A percentile compares a stretch with the other conserved stretches of the same genome.
Evolutionary conservation across 2,329 filamentous ascomycete species (phyloP).

Genomic region (Fusarium compactum): DNA sequence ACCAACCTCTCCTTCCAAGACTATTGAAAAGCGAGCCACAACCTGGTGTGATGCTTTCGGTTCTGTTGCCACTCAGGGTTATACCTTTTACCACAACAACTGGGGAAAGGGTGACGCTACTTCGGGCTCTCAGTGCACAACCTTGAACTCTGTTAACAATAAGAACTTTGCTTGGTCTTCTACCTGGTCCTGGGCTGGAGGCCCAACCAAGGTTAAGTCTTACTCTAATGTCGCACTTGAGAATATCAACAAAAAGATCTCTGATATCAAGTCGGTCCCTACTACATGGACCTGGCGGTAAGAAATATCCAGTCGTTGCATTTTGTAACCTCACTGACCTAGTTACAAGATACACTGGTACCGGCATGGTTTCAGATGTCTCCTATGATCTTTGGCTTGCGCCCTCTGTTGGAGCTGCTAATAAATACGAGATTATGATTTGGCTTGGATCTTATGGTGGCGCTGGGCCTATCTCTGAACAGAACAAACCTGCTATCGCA

Average conservation of each 20-base stretch:
- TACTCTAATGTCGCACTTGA: constrained; percentile 58
- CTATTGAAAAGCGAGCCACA: constrained; percentile 51
- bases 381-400: constrained; percentile 72
- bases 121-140: constrained; percentile 57
- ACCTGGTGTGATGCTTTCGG: constrained; percentile 57
- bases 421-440: constrained; percentile 74
- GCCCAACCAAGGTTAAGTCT: constrained; percentile 56
- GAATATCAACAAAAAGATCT: constrained; percentile 53
- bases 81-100: constrained; percentile 66
- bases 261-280: constrained; percentile 52
- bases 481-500: constrained; percentile 25
- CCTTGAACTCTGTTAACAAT: constrained; percentile 52
- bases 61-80: constrained; percentile 53
- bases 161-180: constrained; percentile 57
- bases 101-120: constrained; percentile 58
- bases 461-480: constrained; percentile 62
- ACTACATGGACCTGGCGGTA: constrained; percentile 50
- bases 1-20: constrained; percentile 44
- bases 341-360: constrained; percentile 46
- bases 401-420: constrained; percentile 55
- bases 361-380: constrained; percentile 63
- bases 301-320: neutral
- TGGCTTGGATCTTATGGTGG: constrained; percentile 69
- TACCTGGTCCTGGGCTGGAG: constrained; percentile 57
- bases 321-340: neutral